Evolutionary conservation across 116 monocot species (phyloP), one percentile per base, ranked within the genome.

Genomic region (Trichopus zeylanicus): DNA sequence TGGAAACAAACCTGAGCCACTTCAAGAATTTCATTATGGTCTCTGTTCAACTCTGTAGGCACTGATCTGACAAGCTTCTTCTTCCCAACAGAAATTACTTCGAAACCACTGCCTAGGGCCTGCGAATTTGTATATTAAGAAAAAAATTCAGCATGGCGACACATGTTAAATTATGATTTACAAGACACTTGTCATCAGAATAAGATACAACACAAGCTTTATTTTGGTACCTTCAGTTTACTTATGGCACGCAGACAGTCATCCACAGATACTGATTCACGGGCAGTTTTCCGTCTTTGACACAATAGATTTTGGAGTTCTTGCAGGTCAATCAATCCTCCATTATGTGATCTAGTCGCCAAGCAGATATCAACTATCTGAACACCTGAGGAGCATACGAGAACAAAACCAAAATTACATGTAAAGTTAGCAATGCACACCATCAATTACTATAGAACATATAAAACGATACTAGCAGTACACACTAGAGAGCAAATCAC

Each of bases 331-430:
- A 97, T 97, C 59, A 97, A 71, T 47, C 97, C 97, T 57, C 97
- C 91, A 71, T 97, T 91, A 34, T 74, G 67, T 10, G 78, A 65
- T 75, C 97, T 87, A 53, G 87, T 91, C 66, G 71, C 79, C 66
- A 97, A 65, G 71, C 97, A 97, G 46, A 97, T 91, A 49, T 91
- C 87, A 57, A 91, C 97, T 63, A 97, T 91, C 81, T 97, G 97
- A 60, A 97, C 87, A 35, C 97, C 97, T 95, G 78, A 28, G 33
- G 16, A 11, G 55, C 18, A 79, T 26, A 34, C 33, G 11, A 13
- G n/a, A 3, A 3, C 3, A 13, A 1, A 16, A 18, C 4, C 0
- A 15, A 42, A 42, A 4, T 42, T 13, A 0, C 12, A 3, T 16
- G 42, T 16, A 42, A 42, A 42, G 42, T 3, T 42, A 42, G n/a